Conservation (phyloP, 495 filamentous ascomycete genomes). For the Penicillium alfredii region DNA sequence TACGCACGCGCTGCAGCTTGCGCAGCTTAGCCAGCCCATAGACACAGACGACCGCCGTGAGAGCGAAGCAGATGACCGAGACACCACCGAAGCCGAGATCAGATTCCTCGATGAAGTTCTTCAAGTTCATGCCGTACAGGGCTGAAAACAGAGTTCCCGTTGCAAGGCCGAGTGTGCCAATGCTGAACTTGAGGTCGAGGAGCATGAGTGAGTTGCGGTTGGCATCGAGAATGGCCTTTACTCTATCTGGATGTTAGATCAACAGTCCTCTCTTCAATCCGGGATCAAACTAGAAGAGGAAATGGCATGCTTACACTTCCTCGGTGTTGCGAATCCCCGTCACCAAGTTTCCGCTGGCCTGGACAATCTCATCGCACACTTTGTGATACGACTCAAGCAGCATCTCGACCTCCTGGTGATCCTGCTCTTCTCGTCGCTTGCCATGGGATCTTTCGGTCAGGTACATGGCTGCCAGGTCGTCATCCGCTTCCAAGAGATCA, state of each 20-base stretch:
- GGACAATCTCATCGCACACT: constrained; percentile 95
- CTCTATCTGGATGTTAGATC: constrained; percentile 45
- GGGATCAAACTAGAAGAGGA: background rate
- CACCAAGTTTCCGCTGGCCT: constrained; percentile 85
- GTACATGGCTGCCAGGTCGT: constrained; percentile 94
- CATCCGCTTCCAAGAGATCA: constrained; percentile 94
- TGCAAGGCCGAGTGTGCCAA: constrained; percentile 85
- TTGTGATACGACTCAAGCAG: constrained; percentile 96
- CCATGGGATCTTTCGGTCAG: constrained; percentile 78
- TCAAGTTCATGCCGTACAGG: constrained; percentile 98
- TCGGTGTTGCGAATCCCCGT: constrained; percentile 97
- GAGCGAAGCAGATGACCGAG: constrained; percentile 59
- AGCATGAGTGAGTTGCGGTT: constrained; percentile 99
- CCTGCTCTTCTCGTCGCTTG: constrained; percentile 67
- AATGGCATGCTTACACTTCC: constrained; percentile 67
- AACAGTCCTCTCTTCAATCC: too few species aligned
- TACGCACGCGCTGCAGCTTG: constrained; percentile 83
- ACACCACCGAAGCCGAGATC: constrained; percentile 78
- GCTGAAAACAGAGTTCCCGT: constrained; percentile 91
- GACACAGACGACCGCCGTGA: constrained; percentile 67
- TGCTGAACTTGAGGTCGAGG: constrained; percentile 92
- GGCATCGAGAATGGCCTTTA: constrained; percentile 92
- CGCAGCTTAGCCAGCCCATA: constrained; percentile 79
- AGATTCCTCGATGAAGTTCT: constrained; percentile 98
- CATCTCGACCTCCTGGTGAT: constrained; percentile 97